Evolutionary conservation across 2,329 filamentous ascomycete genomes (phyloP).

Genomic region (Trichoderma sp.): DNA sequence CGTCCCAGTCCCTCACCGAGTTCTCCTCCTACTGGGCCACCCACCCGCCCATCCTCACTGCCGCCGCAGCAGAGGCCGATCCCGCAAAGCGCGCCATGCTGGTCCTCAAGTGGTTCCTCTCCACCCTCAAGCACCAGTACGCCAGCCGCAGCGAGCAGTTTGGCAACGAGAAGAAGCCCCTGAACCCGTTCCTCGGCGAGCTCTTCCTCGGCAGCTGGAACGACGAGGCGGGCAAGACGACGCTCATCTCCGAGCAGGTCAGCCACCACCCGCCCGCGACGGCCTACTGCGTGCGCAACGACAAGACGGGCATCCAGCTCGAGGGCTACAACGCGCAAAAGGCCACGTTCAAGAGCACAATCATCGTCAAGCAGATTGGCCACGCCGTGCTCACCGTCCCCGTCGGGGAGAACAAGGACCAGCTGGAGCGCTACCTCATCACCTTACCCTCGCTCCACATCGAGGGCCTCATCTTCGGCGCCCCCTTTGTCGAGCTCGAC

Average conservation of each 20-base stretch:
- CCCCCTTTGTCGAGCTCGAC: constrained; percentile 89
- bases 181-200: constrained; percentile 95
- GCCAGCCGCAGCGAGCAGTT: constrained; percentile 70
- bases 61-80: constrained; percentile 69
- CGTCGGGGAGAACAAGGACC: constrained; percentile 33
- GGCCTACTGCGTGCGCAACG: constrained; percentile 88
- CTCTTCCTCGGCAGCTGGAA: constrained; percentile 91
- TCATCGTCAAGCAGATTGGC: constrained; percentile 91
- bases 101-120: constrained; percentile 96
- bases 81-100: constrained; percentile 77
- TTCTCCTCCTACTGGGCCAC: constrained; percentile 83
- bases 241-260: constrained; percentile 91
- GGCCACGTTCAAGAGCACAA: constrained; percentile 88
- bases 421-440: constrained; percentile 76
- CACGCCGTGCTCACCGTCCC: constrained; percentile 81
- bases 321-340: constrained; percentile 95
- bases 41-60: constrained; percentile 73
- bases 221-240: constrained; percentile 75
- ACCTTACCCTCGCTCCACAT: constrained; percentile 90
- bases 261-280: constrained; percentile 92
- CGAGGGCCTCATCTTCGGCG: constrained; percentile 81
- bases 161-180: constrained; percentile 94
- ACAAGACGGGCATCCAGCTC: constrained; percentile 73
- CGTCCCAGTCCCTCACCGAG: constrained; percentile 73
- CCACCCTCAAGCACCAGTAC: constrained; percentile 85